A percentile compares a stretch with the other conserved stretches of the same genome.
Evolutionary conservation across 192 early-diverging fungal genomes (phyloP).

Genomic region (Dissophora ornata): DNA sequence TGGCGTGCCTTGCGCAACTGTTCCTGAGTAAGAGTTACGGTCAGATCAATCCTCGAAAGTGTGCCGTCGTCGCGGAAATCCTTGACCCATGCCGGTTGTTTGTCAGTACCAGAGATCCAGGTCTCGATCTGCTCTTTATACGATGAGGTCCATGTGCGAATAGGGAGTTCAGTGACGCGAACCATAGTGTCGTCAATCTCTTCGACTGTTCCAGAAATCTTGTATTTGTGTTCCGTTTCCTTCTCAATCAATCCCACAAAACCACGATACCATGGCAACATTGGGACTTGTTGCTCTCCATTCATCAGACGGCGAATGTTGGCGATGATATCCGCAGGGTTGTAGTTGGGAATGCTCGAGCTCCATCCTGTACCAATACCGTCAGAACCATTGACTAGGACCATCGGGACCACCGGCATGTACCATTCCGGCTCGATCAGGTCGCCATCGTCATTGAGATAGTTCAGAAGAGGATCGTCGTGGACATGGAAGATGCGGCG

Average conservation of each 20-base stretch:
- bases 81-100: conserved; percentile 71
- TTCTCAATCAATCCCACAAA: conserved; percentile 83
- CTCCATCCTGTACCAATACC: conserved; percentile 98
- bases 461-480: conserved; percentile 86
- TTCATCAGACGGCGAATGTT: conserved; percentile 87
- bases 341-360: conserved; percentile 84
- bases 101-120: conserved; percentile 81
- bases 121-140: conserved; percentile 89
- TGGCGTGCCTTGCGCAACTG: conserved; percentile 77
- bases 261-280: conserved; percentile 96
- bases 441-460: conserved; percentile 90
- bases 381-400: conserved; percentile 92
- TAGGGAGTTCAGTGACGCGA: conserved; percentile 90
- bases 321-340: conserved; percentile 88
- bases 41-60: conserved; percentile 72
- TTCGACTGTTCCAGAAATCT: conserved; percentile 73
- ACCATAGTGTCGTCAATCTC: conserved; percentile 81
- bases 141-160: conserved; percentile 86
- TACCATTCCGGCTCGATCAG: conserved; percentile 97
- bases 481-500: conserved; percentile 80
- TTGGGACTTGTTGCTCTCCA: conserved; percentile 72
- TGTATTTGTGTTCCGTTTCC: conserved; percentile 67
- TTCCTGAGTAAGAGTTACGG: conserved; percentile 69
- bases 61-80: conserved; percentile 82
- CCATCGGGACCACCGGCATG: conserved; percentile 92